phyloP scores from a whole-genome alignment of 805 yeast genomes.

The Sungouiozyma ichnusensis region DNA sequence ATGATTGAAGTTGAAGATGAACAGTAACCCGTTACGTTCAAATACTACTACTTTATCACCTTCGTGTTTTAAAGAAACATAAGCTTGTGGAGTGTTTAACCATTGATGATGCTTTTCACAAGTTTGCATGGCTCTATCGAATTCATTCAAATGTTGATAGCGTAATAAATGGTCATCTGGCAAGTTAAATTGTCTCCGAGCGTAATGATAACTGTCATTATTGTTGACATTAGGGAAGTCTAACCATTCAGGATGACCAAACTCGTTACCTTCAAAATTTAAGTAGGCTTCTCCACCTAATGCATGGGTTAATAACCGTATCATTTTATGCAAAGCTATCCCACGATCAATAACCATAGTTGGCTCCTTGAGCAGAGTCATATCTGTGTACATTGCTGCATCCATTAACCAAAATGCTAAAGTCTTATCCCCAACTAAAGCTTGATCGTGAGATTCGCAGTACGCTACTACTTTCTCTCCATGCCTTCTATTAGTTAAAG shows the following conservation, averaged over 20 bases:
- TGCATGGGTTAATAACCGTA: conserved; percentile 74
- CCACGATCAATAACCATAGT: conserved; percentile 84
- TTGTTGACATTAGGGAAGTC: conserved; percentile 93
- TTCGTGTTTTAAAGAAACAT: conserved; percentile 80
- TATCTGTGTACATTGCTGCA: conserved; percentile 93
- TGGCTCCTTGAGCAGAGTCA: conserved; percentile 65
- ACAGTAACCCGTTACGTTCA: conserved; percentile 78
- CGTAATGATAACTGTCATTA: conserved; percentile 80
- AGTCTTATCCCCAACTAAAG: conserved; percentile 93
- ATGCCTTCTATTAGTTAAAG: conserved; percentile 80
- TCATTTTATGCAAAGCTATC: conserved; percentile 80
- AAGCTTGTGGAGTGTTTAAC: conserved; percentile 66
- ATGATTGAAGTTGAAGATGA: conserved; percentile 87
- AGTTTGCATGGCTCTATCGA: conserved; percentile 77
- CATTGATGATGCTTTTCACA: conserved; percentile 63
- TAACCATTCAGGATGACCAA: conserved; percentile 98
- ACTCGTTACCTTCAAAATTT: conserved; percentile 95
- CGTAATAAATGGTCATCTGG: conserved; percentile 70
- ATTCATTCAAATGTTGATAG: conserved; percentile 66
- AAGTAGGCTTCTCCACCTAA: conserved; percentile 97
- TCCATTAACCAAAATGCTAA: conserved; percentile 98
- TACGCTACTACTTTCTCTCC: conserved; percentile 84
- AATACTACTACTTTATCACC: conserved; percentile 79
- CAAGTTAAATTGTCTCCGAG: conserved; percentile 88
- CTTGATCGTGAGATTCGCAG: conserved; percentile 95